A percentile compares a stretch with the other conserved stretches of the same genome.
Conservation (phyloP, 2,329 filamentous ascomycete genomes). For the Venturia oleaginea region DNA sequence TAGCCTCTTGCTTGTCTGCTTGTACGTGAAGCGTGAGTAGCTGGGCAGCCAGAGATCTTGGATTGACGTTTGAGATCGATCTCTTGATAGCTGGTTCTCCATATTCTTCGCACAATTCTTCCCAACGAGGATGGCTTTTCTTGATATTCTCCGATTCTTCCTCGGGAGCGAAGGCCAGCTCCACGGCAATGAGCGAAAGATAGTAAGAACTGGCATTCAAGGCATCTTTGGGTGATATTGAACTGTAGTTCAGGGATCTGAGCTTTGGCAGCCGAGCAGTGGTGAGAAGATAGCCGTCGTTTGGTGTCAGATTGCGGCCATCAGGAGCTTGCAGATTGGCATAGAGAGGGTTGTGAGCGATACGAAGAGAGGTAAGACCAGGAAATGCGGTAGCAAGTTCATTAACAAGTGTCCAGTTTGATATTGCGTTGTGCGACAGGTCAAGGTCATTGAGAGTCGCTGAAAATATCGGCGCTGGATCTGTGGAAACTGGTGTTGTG, state of each 20-base stretch:
- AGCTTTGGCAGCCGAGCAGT: slow-evolving; percentile 64
- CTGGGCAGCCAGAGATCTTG: slow-evolving; percentile 72
- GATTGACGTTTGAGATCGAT: slow-evolving; percentile 44
- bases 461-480: slow-evolving; percentile 20
- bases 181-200: slow-evolving; percentile 69
- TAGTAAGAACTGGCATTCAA: slow-evolving; percentile 91
- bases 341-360: slow-evolving; percentile 82
- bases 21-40: slow-evolving; percentile 56
- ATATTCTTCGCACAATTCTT: slow-evolving; percentile 64
- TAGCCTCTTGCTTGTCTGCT: slow-evolving; percentile 12
- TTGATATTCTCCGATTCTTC: slow-evolving; percentile 47
- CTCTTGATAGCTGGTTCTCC: slow-evolving; percentile 59
- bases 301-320: slow-evolving; percentile 43
- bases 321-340: slow-evolving; percentile 40
- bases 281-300: slow-evolving; percentile 85
- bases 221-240: slow-evolving; percentile 63
- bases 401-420: slow-evolving; percentile 66
- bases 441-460: slow-evolving; percentile 32
- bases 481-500: slow-evolving; percentile 15
- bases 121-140: slow-evolving; percentile 59
- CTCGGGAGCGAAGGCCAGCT: slow-evolving; percentile 54
- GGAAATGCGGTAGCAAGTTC: slow-evolving; percentile 60
- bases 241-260: slow-evolving; percentile 60
- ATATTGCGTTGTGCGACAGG: slow-evolving; percentile 37
- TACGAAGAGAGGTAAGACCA: slow-evolving; percentile 62